Percentiles rank a stretch among this genome's conserved stretches.
These are phyloP conservation scores for Tinospora cordifolia DNA, from an alignment of 164 flowering plant species.

Conservation along the genomic window DNA sequence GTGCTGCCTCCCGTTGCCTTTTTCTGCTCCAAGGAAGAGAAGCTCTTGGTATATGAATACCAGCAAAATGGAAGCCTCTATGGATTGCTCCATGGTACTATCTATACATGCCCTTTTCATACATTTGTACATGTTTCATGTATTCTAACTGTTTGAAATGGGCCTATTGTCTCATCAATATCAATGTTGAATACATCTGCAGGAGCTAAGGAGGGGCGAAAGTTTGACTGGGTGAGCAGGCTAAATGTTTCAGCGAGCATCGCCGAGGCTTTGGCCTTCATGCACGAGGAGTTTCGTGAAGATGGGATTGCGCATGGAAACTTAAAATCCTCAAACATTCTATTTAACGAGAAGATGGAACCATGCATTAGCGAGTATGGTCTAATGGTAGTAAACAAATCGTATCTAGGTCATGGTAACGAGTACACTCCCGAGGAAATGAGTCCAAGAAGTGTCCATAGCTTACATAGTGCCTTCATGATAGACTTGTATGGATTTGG, in stretches of 20 bases:
- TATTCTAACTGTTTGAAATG: neutral
- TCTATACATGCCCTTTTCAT: conserved; percentile 5
- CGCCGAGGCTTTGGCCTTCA: conserved; percentile 42
- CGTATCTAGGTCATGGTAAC: conserved; percentile 10
- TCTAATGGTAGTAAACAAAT: conserved; percentile 28
- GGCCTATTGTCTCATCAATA: neutral
- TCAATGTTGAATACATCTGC: conserved; percentile 8
- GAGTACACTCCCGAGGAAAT: neutral
- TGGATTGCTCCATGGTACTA: conserved; percentile 52
- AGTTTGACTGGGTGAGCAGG: conserved; percentile 57
- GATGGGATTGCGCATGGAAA: conserved; percentile 59
- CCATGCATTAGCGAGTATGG: conserved; percentile 61
- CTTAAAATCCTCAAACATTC: conserved; percentile 61
- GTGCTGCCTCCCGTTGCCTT: conserved; percentile 51
- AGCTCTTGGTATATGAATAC: conserved; percentile 60
- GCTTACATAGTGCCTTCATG: conserved; percentile 22
- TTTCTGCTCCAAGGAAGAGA: conserved; percentile 58
- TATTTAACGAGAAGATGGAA: conserved; percentile 41
- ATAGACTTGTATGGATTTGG: conserved; percentile 46
- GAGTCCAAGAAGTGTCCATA: neutral
- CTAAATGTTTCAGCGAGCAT: conserved; percentile 37
- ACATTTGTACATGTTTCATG: too few relatives aligned
- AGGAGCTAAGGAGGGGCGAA: conserved; percentile 34
- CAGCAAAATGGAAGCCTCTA: conserved; percentile 59
- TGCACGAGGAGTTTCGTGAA: conserved; percentile 38